Conservation (phyloP, 345 rosid genomes). For the Chamaenerion angustifolium region DNA sequence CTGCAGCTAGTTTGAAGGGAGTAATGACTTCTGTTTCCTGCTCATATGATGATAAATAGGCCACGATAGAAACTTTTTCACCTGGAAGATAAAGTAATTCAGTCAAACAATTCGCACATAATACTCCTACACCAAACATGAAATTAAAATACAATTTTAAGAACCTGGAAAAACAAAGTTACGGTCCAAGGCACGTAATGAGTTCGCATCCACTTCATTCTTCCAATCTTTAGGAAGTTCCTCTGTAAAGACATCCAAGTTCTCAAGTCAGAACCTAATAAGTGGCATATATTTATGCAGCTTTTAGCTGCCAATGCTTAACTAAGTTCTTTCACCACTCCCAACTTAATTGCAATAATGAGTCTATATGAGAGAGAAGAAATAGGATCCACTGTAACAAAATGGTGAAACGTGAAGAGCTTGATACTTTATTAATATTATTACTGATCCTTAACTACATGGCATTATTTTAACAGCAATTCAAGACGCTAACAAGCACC, state of each 20-base stretch:
- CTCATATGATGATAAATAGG: constrained; percentile 72
- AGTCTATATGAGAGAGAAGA: too few relatives aligned
- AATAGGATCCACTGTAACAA: too few relatives aligned
- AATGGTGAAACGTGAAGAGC: too few relatives aligned
- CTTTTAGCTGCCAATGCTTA: too few relatives aligned
- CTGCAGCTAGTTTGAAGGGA: constrained; percentile 87
- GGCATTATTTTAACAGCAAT: too few relatives aligned
- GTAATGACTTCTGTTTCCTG: constrained; percentile 77
- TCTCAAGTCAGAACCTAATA: not conserved
- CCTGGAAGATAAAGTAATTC: constrained; percentile 37
- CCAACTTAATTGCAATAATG: too few relatives aligned
- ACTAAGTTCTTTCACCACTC: too few relatives aligned
- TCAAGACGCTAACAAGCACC: too few relatives aligned
- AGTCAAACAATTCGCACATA: constrained; percentile 5
- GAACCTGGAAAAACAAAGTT: constrained; percentile 89
- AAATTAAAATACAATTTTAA: constrained; percentile 6
- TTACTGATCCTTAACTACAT: too few relatives aligned
- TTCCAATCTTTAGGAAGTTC: constrained; percentile 63
- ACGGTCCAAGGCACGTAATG: constrained; percentile 59
- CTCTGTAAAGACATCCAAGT: constrained; percentile 27
- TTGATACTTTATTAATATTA: too few relatives aligned
- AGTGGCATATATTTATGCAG: not conserved
- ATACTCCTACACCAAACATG: not conserved
- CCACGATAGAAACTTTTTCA: constrained; percentile 78
- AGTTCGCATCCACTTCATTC: constrained; percentile 38